Evolutionary conservation across 306 rosid species (phyloP).

Genomic region (Abrus precatorius): DNA sequence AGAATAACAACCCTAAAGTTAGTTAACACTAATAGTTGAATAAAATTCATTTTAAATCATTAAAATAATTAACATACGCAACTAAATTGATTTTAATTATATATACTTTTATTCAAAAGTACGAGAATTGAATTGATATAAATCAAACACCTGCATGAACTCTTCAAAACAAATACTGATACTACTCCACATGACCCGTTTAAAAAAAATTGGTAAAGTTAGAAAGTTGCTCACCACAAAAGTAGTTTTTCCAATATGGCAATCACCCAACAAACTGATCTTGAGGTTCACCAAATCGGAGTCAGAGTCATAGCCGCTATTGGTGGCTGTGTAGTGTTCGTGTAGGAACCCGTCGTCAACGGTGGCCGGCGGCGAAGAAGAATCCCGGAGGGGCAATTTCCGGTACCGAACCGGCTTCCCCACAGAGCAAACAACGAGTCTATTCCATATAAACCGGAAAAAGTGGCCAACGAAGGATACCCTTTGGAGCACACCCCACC

Average conservation of each 20-base stretch:
- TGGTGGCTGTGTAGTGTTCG: conserved; percentile 27
- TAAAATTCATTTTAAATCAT: too few relatives aligned
- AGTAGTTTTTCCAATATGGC: conserved; percentile 93
- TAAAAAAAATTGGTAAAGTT: conserved; percentile 4
- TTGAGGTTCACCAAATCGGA: conserved; percentile 85
- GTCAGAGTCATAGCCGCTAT: conserved; percentile 62
- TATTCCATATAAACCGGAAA: conserved; percentile 80
- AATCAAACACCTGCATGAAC: background rate
- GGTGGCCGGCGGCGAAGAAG: conserved; percentile 16
- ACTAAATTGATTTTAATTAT: too few relatives aligned
- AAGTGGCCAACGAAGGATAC: conserved; percentile 71
- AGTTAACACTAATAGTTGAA: background rate
- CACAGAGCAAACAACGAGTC: conserved; percentile 71
- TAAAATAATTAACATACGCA: too few relatives aligned
- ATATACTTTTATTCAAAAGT: too few relatives aligned
- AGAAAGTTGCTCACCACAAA: conserved; percentile 66
- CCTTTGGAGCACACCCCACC: conserved; percentile 64
- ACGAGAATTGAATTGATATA: too few relatives aligned
- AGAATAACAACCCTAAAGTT: background rate
- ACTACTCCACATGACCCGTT: background rate
- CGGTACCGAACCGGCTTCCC: conserved; percentile 60
- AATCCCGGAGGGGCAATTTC: conserved; percentile 51
- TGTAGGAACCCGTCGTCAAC: conserved; percentile 6
- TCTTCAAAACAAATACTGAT: background rate
- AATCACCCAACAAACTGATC: conserved; percentile 93